Evolutionary conservation across 2,329 filamentous ascomycete species (phyloP).

Genomic region (Fusarium sp.): DNA sequence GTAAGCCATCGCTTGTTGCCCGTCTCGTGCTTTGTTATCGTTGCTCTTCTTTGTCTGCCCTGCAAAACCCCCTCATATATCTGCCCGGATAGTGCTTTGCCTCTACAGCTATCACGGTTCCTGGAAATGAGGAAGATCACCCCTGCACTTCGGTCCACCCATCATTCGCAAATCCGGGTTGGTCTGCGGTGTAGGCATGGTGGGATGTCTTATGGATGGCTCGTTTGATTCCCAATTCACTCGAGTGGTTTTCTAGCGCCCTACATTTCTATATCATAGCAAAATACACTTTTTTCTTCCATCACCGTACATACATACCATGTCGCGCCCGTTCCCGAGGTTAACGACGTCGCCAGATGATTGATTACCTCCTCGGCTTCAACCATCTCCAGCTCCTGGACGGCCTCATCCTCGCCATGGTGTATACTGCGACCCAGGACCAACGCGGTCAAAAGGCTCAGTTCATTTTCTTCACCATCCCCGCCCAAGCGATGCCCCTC

Average conservation of each 20-base stretch:
- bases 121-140: constrained; percentile 86
- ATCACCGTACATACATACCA: not conserved
- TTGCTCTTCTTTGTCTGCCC: constrained; percentile 25
- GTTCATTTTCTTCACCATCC: constrained; percentile 87
- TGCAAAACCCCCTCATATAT: constrained; percentile 67
- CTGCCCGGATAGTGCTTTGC: constrained; percentile 80
- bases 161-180: constrained; percentile 76
- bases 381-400: constrained; percentile 61
- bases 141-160: constrained; percentile 71
- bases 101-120: constrained; percentile 82
- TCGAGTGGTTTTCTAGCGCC: constrained; percentile 70
- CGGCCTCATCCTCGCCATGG: constrained; percentile 82
- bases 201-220: constrained; percentile 81
- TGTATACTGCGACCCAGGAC: constrained; percentile 88
- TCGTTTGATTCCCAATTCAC: constrained; percentile 70
- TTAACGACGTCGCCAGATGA: constrained; percentile 46
- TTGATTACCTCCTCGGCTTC: constrained; percentile 50
- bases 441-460: constrained; percentile 80
- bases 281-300: constrained; percentile 27
- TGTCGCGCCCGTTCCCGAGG: constrained; percentile 19
- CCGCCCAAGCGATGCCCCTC: constrained; percentile 83
- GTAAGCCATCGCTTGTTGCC: constrained; percentile 69
- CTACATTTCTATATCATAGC: constrained; percentile 63
- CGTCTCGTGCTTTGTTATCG: constrained; percentile 37
- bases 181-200: constrained; percentile 78